Base-by-base conservation (phyloP, 768 basidiomycete genomes). In the Hericium rajendrae region DNA sequence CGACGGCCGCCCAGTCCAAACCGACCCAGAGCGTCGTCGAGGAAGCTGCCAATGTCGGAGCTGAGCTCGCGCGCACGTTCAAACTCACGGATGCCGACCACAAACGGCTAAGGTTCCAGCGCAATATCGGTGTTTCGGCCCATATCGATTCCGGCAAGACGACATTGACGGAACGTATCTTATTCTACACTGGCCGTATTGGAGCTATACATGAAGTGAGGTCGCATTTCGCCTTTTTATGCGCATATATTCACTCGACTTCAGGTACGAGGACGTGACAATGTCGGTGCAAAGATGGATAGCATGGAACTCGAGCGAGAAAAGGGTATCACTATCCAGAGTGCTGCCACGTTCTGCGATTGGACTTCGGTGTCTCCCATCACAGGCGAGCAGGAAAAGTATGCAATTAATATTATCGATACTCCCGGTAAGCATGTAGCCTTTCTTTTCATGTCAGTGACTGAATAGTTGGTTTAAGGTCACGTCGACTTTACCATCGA, bases 401-500 rank as follows among this genome's bases (percentile, higher is more conserved):
- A 89, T 71, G 86, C 90, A 10, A 83, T 98, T 68, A 99, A 99
- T 70, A 98, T 99, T 58, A 98, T 99, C 65, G 97, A 99, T 72
- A 98, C 97, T 0, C 97, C 97, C 62, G 94, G 93, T 88, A 41
- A 51, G 76, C 63, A 18, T 1, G 5, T 26, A 3, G 39, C 13
- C 13, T 8, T 43, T 46, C 43, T n/a, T 51, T 15, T 37, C 16
- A 41, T 48, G 8, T 1, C 46, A 28, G 58, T 6, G 6, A 2
- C 16, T 59, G 16, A 48, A 8, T n/a, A 46, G 20, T 24, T 46
- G 58, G 24, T 48, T 22, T 61, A 6, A 93, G 94, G 94, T 64
- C 97, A 99, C 77, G 97, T 99, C 61, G 97, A 99, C 71, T 99
- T 99, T 68, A 99, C 97, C 2, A 98, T 99, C 63, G 97, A 99